These are phyloP conservation scores for Zygosaccharomyces siamensis DNA, from an alignment of 805 yeast genomes.

Conservation along the genomic window DNA sequence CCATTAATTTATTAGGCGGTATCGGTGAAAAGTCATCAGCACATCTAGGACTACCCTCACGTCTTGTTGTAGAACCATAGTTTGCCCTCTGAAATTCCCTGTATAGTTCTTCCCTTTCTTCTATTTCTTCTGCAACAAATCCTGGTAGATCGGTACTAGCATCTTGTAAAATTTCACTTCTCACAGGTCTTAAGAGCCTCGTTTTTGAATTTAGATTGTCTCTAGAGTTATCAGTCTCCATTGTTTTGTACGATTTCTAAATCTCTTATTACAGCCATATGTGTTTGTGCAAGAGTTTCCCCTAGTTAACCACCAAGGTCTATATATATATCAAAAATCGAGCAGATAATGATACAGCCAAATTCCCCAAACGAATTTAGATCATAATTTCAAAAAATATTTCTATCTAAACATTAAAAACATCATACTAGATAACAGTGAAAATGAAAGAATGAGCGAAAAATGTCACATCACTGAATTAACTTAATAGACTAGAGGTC, in stretches of 20 bases:
- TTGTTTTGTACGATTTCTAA: neutral
- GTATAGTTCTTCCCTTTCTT: slow-evolving; percentile 25
- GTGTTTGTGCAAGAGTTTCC: neutral
- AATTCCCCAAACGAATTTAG: neutral
- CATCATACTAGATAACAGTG: neutral
- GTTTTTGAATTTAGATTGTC: neutral
- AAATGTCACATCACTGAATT: neutral
- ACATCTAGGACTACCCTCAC: neutral
- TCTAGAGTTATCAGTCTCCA: neutral
- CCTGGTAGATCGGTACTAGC: slow-evolving; percentile 35
- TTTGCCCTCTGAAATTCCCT: slow-evolving; percentile 3
- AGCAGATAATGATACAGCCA: neutral
- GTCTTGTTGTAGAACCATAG: slow-evolving; percentile 14
- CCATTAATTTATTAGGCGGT: slow-evolving; percentile 19
- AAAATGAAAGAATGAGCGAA: neutral
- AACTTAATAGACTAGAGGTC: slow-evolving; percentile 14
- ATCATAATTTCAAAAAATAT: neutral
- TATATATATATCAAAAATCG: neutral
- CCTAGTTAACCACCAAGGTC: neutral
- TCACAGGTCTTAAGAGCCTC: slow-evolving; percentile 10
- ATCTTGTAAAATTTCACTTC: slow-evolving; percentile 22
- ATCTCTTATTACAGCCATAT: neutral
- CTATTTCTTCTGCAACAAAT: slow-evolving; percentile 33
- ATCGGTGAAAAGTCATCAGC: slow-evolving; percentile 9
- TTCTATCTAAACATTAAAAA: neutral